Percentiles rank a stretch among this genome's conserved stretches.
Conservation (phyloP, 805 yeast species). For the Yarrowia porcina region DNA sequence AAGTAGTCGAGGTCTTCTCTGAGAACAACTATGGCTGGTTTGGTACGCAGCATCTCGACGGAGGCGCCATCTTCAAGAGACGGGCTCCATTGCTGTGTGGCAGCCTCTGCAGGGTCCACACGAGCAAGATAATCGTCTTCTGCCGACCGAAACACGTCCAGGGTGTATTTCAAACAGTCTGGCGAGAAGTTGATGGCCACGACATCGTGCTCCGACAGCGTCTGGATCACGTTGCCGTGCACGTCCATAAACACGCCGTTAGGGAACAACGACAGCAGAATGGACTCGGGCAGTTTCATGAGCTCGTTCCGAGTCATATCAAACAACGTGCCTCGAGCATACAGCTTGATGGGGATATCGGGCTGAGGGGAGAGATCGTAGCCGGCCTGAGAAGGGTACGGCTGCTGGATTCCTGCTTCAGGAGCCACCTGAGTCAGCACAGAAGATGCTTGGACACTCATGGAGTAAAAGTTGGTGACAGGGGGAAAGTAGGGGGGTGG, state of each 20-base stretch:
- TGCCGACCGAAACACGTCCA: conserved; percentile 67
- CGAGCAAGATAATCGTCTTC: conserved; percentile 37
- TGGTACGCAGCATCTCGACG: conserved; percentile 64
- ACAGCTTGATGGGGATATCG: conserved; percentile 67
- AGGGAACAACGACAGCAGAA: conserved; percentile 81
- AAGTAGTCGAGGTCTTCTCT: conserved; percentile 94
- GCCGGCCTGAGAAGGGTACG: conserved; percentile 13
- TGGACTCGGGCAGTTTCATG: conserved; percentile 87
- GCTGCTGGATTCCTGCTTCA: conserved; percentile 34
- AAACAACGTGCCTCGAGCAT: conserved; percentile 71
- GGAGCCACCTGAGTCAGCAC: conserved; percentile 72
- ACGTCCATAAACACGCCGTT: conserved; percentile 83
- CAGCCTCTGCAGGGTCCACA: neutral
- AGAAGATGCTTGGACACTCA: conserved; percentile 33
- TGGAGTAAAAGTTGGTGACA: conserved; percentile 28
- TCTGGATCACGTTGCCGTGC: conserved; percentile 72
- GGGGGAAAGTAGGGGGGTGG: conserved; percentile 35
- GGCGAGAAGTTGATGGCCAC: conserved; percentile 84
- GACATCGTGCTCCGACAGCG: conserved; percentile 72
- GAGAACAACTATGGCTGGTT: conserved; percentile 87
- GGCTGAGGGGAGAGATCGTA: neutral
- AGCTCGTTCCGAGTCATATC: conserved; percentile 82
- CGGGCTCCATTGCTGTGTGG: neutral
- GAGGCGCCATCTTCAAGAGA: conserved; percentile 40
- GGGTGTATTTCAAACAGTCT: conserved; percentile 76